Percentiles rank a stretch among this genome's conserved stretches.
Conservation (phyloP, 1,139 yeast species). For the Debaryomyces robertsiae region DNA sequence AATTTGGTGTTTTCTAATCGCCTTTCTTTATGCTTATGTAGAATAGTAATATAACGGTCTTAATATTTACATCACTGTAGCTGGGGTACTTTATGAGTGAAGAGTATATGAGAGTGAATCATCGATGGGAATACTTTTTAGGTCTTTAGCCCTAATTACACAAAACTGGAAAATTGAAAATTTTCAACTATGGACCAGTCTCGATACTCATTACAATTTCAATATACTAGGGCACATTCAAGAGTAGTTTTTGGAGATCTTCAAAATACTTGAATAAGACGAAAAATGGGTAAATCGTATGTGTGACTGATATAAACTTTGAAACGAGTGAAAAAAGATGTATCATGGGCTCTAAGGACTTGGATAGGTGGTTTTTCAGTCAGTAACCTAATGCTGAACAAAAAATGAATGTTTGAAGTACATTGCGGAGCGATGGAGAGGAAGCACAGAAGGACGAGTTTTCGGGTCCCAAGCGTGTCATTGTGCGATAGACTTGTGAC, state of each 20-base stretch:
- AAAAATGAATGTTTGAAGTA: too few species aligned
- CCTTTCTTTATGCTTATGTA: conserved; percentile 13
- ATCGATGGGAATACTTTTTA: conserved; percentile 5
- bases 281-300: conserved; percentile 82
- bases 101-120: too few species aligned
- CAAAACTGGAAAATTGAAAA: conserved; percentile 11
- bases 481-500: too few species aligned
- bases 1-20: conserved; percentile 12
- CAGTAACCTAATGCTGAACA: too few species aligned
- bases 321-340: not conserved
- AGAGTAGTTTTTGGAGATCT: conserved; percentile 1
- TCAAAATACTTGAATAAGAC: conserved; percentile 22
- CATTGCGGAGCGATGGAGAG: too few species aligned
- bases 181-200: conserved; percentile 10
- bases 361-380: too few species aligned
- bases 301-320: conserved; percentile 25
- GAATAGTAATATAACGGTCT: conserved; percentile 12
- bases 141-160: conserved; percentile 20
- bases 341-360: too few species aligned
- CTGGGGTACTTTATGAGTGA: not conserved
- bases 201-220: conserved; percentile 2
- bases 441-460: too few species aligned
- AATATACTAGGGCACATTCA: conserved; percentile 4
- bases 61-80: not conserved
- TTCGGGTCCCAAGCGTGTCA: too few species aligned